A percentile compares a stretch with the other conserved stretches of the same genome.
Evolutionary conservation across 371 early-diverging fungal species (phyloP).

Genomic region (Parasitella parasitica): DNA sequence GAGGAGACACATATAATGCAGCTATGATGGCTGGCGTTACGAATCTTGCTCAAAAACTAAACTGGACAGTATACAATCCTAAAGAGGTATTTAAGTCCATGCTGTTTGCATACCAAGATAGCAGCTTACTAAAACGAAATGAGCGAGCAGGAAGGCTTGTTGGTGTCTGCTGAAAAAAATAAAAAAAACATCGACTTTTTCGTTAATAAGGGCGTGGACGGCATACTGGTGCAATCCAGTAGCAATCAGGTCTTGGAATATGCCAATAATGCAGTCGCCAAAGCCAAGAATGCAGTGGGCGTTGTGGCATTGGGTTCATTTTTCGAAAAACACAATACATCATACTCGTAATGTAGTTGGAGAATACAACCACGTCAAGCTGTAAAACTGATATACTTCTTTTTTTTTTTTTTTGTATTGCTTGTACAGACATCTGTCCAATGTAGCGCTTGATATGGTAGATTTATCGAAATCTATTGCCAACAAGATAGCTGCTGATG

Average conservation of each 20-base stretch:
- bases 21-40: conserved; percentile 28
- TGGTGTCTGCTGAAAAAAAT: neutral
- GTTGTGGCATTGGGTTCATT: conserved; percentile 17
- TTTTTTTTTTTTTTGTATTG: neutral
- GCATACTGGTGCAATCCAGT: conserved; percentile 27
- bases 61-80: conserved; percentile 29
- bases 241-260: conserved; percentile 8
- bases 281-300: neutral
- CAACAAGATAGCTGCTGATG: conserved; percentile 12
- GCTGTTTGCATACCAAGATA: too few species aligned
- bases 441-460: conserved; percentile 16
- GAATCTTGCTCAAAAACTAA: conserved; percentile 26
- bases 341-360: neutral
- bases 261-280: neutral
- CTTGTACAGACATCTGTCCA: conserved; percentile 1
- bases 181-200: neutral
- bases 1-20: conserved; percentile 28
- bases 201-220: neutral
- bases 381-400: too few species aligned
- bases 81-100: conserved; percentile 17
- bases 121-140: too few species aligned
- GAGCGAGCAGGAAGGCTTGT: conserved; percentile 3
- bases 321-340: conserved; percentile 11
- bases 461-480: conserved; percentile 20
- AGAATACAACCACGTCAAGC: too few species aligned